Conservation (phyloP, 2,329 filamentous ascomycete species). For the Alternaria panax region DNA sequence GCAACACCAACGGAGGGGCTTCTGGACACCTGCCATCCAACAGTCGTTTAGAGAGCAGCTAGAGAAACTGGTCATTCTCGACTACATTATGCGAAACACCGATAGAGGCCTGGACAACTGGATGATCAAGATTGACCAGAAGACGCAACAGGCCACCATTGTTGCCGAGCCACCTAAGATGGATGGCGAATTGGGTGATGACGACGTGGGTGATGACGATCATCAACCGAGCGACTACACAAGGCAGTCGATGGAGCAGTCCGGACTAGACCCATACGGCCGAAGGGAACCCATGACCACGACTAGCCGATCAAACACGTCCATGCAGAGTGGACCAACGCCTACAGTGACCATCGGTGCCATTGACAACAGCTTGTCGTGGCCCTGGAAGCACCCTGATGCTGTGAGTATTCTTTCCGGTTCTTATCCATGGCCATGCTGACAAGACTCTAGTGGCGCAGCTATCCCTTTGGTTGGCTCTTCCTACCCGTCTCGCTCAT, state of each 20-base stretch:
- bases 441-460: constrained; percentile 64
- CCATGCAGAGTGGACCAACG: constrained; percentile 58
- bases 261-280: constrained; percentile 68
- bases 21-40: constrained; percentile 88
- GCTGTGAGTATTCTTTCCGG: constrained; percentile 63
- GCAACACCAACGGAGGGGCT: constrained; percentile 63
- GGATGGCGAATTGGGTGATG: constrained; percentile 54
- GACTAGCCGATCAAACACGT: constrained; percentile 64
- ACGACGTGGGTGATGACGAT: constrained; percentile 45
- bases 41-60: constrained; percentile 93
- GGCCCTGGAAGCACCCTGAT: constrained; percentile 99
- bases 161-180: constrained; percentile 81
- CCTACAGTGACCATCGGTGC: constrained; percentile 81
- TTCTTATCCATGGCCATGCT: constrained; percentile 11
- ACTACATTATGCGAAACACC: constrained; percentile 99
- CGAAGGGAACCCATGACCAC: constrained; percentile 86
- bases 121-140: constrained; percentile 98
- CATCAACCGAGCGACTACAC: constrained; percentile 59
- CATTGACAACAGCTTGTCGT: constrained; percentile 97
- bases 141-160: constrained; percentile 82
- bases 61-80: constrained; percentile 94
- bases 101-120: constrained; percentile 97
- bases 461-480: constrained; percentile 98
- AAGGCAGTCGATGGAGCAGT: constrained; percentile 66
- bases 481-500: constrained; percentile 97